Evolutionary conservation across 768 basidiomycete species (phyloP).

Genomic region (Amylocystis lapponica): DNA sequence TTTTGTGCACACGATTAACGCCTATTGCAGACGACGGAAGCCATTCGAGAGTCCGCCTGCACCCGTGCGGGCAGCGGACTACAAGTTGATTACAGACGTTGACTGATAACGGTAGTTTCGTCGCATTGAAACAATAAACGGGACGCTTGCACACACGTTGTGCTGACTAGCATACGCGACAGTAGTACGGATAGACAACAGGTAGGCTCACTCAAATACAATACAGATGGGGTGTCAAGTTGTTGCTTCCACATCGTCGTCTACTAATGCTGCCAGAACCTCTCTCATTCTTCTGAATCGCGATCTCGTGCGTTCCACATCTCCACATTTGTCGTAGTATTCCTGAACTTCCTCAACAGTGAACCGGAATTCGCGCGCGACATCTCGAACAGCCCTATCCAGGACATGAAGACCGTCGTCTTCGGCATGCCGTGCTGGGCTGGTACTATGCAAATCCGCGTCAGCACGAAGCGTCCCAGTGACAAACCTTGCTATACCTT

Average conservation of each 20-base stretch:
- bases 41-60: conserved; percentile 78
- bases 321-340: conserved; percentile 69
- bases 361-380: conserved; percentile 66
- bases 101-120: conserved; percentile 28
- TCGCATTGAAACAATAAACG: background rate
- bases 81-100: conserved; percentile 60
- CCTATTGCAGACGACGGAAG: conserved; percentile 56
- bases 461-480: too few species aligned
- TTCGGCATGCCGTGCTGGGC: conserved; percentile 4
- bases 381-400: conserved; percentile 58
- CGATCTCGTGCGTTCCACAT: conserved; percentile 57
- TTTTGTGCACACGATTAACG: background rate
- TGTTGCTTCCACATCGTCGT: too few species aligned
- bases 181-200: background rate
- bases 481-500: background rate
- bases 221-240: conserved; percentile 8
- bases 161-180: background rate
- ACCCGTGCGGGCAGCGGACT: conserved; percentile 64
- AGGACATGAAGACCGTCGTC: conserved; percentile 46
- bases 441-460: background rate
- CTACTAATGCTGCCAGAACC: conserved; percentile 20
- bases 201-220: background rate
- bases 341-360: conserved; percentile 73
- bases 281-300: conserved; percentile 69
- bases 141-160: background rate